These are phyloP conservation scores for Phlegmacium glaucopus DNA, from an alignment of 768 basidiomycete genomes.

Conservation along the genomic window DNA sequence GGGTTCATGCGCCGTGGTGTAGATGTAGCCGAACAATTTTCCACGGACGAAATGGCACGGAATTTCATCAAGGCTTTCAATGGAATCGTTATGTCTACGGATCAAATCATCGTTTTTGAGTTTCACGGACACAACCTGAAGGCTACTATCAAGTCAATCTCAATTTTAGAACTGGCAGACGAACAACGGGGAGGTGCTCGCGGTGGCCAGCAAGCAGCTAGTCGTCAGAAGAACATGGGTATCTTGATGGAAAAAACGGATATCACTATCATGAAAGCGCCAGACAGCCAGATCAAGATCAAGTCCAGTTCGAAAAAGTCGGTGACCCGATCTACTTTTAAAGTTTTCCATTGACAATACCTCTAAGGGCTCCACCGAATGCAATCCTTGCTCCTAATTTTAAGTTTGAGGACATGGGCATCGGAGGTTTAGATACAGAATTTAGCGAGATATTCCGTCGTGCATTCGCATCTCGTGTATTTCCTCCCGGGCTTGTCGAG, in stretches of 20 bases:
- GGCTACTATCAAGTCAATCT: slow-evolving; percentile 58
- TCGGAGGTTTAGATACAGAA: slow-evolving; percentile 94
- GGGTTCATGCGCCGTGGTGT: slow-evolving; percentile 54
- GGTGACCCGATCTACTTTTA: slow-evolving; percentile 12
- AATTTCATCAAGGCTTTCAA: slow-evolving; percentile 75
- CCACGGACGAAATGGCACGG: slow-evolving; percentile 80
- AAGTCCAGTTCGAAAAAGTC: slow-evolving; percentile 91
- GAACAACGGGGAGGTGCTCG: slow-evolving; percentile 48
- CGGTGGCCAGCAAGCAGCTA: slow-evolving; percentile 19
- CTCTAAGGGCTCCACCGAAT: slow-evolving; percentile 76
- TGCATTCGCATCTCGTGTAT: slow-evolving; percentile 97
- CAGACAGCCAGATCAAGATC: slow-evolving; percentile 78
- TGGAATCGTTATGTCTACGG: slow-evolving; percentile 64
- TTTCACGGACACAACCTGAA: slow-evolving; percentile 85
- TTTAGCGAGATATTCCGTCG: slow-evolving; percentile 97
- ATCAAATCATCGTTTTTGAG: slow-evolving; percentile 79
- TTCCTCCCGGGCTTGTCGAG: slow-evolving; percentile 94
- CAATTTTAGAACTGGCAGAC: slow-evolving; percentile 57
- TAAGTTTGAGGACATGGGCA: slow-evolving; percentile 99
- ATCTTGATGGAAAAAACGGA: slow-evolving; percentile 92
- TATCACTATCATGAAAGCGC: slow-evolving; percentile 82
- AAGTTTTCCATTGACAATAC: no score
- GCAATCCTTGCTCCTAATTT: slow-evolving; percentile 97
- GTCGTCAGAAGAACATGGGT: slow-evolving; percentile 45
- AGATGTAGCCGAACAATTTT: slow-evolving; percentile 68